A percentile compares a stretch with the other conserved stretches of the same genome.
Evolutionary conservation across 1,284 basidiomycete genomes (phyloP).

Genomic region (Fomitopsis betulina): DNA sequence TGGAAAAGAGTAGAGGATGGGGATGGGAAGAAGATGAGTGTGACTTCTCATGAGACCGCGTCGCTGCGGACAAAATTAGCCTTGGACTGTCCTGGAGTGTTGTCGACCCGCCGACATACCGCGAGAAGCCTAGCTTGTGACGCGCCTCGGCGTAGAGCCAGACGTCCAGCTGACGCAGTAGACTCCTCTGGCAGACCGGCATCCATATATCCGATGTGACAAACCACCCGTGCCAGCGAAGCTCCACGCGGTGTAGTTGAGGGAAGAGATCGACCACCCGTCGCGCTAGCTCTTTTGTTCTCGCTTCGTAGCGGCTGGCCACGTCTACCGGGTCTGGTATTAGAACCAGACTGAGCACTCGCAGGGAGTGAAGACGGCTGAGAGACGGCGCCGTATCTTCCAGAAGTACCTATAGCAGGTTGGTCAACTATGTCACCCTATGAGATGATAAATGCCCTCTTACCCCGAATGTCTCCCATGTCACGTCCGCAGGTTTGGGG

Average conservation of each 20-base stretch:
- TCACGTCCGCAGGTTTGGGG: neutral
- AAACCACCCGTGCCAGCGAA: conserved; percentile 24
- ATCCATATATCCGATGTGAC: conserved; percentile 10
- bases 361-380: conserved; percentile 8
- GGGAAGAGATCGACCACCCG: conserved; percentile 6
- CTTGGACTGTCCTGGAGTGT: neutral
- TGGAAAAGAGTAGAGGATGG: neutral
- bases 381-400: conserved; percentile 11
- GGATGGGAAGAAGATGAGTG: neutral
- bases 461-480: conserved; percentile 7
- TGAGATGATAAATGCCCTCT: neutral
- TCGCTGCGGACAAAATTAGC: neutral
- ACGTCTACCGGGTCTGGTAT: conserved; percentile 15
- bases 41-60: neutral
- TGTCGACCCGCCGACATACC: neutral
- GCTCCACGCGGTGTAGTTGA: conserved; percentile 16
- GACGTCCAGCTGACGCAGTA: conserved; percentile 14
- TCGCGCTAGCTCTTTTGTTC: conserved; percentile 11
- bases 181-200: conserved; percentile 8
- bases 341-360: conserved; percentile 15
- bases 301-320: conserved; percentile 5
- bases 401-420: conserved; percentile 9
- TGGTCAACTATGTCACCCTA: neutral
- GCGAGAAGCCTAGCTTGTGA: neutral
- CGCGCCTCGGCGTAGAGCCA: conserved; percentile 14